Conservation (phyloP, 352 stramenopile species). For the Pythium sp. region DNA sequence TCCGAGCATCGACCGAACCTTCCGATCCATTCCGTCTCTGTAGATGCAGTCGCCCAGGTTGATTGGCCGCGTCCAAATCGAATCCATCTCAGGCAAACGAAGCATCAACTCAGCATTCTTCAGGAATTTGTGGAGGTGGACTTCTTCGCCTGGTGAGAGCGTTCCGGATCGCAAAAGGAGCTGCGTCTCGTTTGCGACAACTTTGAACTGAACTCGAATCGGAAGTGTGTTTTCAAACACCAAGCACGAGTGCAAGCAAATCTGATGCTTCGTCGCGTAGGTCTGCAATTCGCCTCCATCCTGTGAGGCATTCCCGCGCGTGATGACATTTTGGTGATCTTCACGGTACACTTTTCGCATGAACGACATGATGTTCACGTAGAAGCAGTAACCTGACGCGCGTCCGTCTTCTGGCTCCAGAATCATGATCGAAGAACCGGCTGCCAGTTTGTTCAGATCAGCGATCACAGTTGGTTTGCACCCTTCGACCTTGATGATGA, state of each 20-base stretch:
- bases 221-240: constrained; percentile 88
- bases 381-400: constrained; percentile 76
- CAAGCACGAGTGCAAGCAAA: constrained; percentile 77
- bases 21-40: constrained; percentile 66
- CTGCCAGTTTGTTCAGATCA: constrained; percentile 56
- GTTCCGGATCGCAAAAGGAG: constrained; percentile 59
- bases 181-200: constrained; percentile 33
- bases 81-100: constrained; percentile 83
- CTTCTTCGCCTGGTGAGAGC: constrained; percentile 78
- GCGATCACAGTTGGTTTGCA: constrained; percentile 83
- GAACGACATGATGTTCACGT: constrained; percentile 77
- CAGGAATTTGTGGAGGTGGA: constrained; percentile 81
- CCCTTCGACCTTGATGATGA: constrained; percentile 83
- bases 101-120: constrained; percentile 68
- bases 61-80: constrained; percentile 72
- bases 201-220: constrained; percentile 82
- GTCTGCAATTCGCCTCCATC: constrained; percentile 55
- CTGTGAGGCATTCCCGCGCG: constrained; percentile 44
- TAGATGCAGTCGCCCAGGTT: constrained; percentile 82
- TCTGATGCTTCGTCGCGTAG: constrained; percentile 88
- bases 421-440: constrained; percentile 65
- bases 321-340: constrained; percentile 76
- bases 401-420: constrained; percentile 61
- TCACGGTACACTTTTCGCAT: constrained; percentile 88
- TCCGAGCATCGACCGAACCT: constrained; percentile 61